Conservation (phyloP, 352 stramenopile genomes). For the Pythium aristosporum region DNA sequence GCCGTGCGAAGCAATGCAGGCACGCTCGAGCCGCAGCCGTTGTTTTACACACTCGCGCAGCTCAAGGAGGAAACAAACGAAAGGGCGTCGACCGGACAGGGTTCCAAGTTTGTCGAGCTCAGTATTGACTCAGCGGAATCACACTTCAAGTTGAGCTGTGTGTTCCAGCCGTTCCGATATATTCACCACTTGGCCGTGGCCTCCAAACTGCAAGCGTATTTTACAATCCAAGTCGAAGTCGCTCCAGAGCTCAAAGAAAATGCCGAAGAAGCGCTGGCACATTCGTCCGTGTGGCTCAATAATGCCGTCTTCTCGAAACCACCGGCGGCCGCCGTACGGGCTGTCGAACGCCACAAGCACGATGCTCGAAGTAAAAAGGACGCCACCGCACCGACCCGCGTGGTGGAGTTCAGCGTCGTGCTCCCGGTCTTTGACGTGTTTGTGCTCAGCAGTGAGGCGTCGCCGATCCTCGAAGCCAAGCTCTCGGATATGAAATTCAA, state of each 20-base stretch:
- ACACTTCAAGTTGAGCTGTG: slow-evolving; percentile 56
- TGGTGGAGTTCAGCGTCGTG: slow-evolving; percentile 50
- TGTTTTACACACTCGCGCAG: slow-evolving; percentile 41
- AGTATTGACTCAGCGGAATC: slow-evolving; percentile 57
- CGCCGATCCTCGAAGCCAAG: slow-evolving; percentile 62
- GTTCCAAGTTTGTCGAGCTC: slow-evolving; percentile 38
- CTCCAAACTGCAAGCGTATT: slow-evolving; percentile 66
- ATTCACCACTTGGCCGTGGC: slow-evolving; percentile 70
- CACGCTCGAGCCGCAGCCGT: slow-evolving; percentile 27
- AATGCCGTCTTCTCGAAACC: slow-evolving; percentile 44
- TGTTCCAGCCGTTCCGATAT: slow-evolving; percentile 62
- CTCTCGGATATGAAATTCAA: slow-evolving; percentile 53
- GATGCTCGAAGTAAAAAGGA: slow-evolving; percentile 10
- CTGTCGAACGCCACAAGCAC: slow-evolving; percentile 19
- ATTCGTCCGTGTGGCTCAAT: slow-evolving; percentile 53
- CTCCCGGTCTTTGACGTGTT: slow-evolving; percentile 69
- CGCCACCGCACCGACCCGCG: slow-evolving; percentile 15
- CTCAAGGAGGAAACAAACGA: background rate
- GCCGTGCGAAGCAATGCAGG: slow-evolving; percentile 5
- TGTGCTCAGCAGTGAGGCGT: slow-evolving; percentile 57
- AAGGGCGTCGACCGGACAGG: background rate
- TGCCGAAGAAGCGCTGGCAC: slow-evolving; percentile 48
- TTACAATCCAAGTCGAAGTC: slow-evolving; percentile 51
- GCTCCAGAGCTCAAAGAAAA: slow-evolving; percentile 48
- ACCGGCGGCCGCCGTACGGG: slow-evolving; percentile 15